These are phyloP conservation scores for Alternaria sp. DNA, from an alignment of 2,329 filamentous ascomycete genomes.

Conservation along the genomic window DNA sequence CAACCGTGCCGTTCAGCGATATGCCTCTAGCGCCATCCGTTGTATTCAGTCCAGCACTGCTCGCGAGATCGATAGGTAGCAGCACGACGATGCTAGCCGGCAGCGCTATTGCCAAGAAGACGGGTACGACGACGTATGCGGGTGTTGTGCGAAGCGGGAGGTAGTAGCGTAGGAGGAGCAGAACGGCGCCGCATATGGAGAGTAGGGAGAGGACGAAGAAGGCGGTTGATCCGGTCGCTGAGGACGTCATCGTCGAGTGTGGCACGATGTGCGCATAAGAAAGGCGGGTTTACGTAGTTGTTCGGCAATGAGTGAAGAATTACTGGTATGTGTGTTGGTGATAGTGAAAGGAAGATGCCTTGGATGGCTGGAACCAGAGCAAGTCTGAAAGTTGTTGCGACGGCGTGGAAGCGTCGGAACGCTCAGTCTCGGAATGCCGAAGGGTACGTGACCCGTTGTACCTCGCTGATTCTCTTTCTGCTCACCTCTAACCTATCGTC, in stretches of 20 bases:
- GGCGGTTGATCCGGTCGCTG: conserved; percentile 78
- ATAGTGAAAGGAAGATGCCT: conserved; percentile 3
- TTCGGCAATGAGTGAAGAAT: not conserved
- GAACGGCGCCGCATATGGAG: conserved; percentile 75
- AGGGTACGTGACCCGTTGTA: conserved; percentile 23
- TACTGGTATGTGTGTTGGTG: conserved; percentile 16
- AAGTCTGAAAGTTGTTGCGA: conserved; percentile 15
- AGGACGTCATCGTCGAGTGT: conserved; percentile 56
- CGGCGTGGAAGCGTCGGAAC: conserved; percentile 26
- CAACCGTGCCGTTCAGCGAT: conserved; percentile 80
- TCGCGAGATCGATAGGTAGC: conserved; percentile 94
- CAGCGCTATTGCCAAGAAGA: conserved; percentile 94
- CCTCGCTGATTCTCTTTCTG: not conserved
- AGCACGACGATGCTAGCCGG: conserved; percentile 90
- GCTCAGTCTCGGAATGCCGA: conserved; percentile 31
- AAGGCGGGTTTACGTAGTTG: conserved; percentile 7
- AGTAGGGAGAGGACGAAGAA: conserved; percentile 79
- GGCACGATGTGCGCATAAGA: conserved; percentile 29
- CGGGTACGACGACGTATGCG: conserved; percentile 85
- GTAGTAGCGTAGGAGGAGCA: conserved; percentile 88
- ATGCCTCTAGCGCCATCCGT: conserved; percentile 78
- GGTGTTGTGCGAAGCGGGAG: conserved; percentile 90
- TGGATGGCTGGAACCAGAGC: conserved; percentile 8
- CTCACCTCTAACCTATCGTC: not conserved
- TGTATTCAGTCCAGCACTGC: conserved; percentile 73